A percentile compares a stretch with the other conserved stretches of the same genome.
phyloP scores from a whole-genome alignment of 2,329 filamentous ascomycete genomes.

The Thielaviopsis cerberus region DNA sequence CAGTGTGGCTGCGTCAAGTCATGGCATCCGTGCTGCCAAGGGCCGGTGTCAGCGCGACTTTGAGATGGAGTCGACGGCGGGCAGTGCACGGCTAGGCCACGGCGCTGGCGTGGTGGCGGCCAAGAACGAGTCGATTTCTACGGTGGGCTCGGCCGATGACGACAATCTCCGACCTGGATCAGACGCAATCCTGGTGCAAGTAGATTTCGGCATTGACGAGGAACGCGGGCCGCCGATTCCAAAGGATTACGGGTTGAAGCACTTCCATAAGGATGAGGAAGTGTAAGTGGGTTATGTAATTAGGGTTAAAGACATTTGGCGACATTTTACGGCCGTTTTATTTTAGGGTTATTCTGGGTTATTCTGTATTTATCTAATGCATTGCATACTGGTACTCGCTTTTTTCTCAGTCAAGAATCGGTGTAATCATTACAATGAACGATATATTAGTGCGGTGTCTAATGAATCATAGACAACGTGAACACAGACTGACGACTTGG shows the following conservation, averaged over 20 bases:
- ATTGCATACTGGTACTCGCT: not conserved
- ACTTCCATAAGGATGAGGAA: constrained; percentile 1
- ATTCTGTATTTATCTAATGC: not conserved
- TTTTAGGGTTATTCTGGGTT: not conserved
- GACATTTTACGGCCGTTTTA: not conserved
- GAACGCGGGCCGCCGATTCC: constrained; percentile 7
- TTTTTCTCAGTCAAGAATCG: not conserved
- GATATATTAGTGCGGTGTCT: not conserved
- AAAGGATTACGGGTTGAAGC: constrained; percentile 8
- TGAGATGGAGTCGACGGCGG: constrained; percentile 8
- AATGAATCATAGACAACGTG: not conserved
- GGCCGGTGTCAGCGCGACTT: constrained; percentile 1
- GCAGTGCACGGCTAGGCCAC: not conserved
- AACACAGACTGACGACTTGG: not conserved
- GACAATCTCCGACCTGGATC: constrained; percentile 7
- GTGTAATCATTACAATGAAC: not conserved
- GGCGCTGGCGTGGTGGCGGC: not conserved
- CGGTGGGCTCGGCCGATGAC: constrained; percentile 13
- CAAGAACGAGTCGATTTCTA: constrained; percentile 15
- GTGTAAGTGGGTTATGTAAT: not conserved
- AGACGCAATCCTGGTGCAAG: constrained; percentile 20
- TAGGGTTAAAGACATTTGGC: not conserved
- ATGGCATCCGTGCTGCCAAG: not conserved
- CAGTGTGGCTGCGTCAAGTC: not conserved
- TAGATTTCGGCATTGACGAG: constrained; percentile 22